These are phyloP conservation scores for Quercus suber DNA, from an alignment of 306 rosid genomes.

Conservation along the genomic window DNA sequence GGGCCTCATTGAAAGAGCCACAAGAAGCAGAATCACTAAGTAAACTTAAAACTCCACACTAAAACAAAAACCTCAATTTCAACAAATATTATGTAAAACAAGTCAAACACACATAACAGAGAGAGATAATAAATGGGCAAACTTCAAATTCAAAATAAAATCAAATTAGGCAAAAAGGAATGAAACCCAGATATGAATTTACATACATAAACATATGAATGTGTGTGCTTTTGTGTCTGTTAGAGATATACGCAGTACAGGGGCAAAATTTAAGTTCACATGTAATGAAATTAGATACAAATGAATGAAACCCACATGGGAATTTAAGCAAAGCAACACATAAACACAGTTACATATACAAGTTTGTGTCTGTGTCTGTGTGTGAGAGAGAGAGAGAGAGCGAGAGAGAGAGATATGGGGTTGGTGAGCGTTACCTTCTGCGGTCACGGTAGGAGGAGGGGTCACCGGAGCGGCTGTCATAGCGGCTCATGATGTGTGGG, in stretches of 20 bases:
- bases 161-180: neutral
- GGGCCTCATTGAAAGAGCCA: neutral
- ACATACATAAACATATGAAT: too few relatives aligned
- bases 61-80: neutral
- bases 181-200: neutral
- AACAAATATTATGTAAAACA: neutral
- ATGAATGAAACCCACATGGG: neutral
- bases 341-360: neutral
- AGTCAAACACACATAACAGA: neutral
- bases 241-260: neutral
- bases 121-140: neutral
- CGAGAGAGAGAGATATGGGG: neutral
- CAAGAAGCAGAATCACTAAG: neutral
- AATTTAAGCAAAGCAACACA: neutral
- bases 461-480: constrained; percentile 94
- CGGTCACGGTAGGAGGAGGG: constrained; percentile 92
- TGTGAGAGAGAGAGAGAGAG: too few relatives aligned
- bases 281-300: neutral
- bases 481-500: constrained; percentile 70
- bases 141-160: neutral
- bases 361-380: neutral
- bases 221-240: neutral
- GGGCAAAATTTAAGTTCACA: neutral
- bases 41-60: neutral
- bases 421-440: constrained; percentile 49